Percentiles rank a stretch among this genome's conserved stretches.
Conservation (phyloP, 108 stramenopile species). For the Skeletonema costatum region DNA sequence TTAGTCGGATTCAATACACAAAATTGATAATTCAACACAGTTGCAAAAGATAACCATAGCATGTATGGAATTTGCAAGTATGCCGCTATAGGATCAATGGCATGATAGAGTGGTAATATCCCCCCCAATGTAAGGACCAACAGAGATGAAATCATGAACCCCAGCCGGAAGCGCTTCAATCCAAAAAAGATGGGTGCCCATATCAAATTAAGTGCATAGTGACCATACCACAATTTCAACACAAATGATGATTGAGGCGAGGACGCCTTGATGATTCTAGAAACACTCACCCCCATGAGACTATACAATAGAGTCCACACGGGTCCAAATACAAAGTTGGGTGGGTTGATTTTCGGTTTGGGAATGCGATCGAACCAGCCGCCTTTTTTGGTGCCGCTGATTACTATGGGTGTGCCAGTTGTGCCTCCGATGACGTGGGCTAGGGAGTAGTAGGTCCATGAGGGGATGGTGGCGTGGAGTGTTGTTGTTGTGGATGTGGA, state of each 20-base stretch:
- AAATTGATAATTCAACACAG: conserved; percentile 55
- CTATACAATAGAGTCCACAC: conserved; percentile 71
- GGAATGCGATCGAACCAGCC: conserved; percentile 59
- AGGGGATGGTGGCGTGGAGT: conserved; percentile 1
- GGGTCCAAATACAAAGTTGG: conserved; percentile 65
- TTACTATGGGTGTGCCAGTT: conserved; percentile 54
- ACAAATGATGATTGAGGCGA: background rate
- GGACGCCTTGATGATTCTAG: conserved; percentile 23
- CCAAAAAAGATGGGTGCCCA: conserved; percentile 81
- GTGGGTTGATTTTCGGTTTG: conserved; percentile 64
- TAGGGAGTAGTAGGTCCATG: conserved; percentile 36
- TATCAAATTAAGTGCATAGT: conserved; percentile 55
- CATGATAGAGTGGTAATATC: conserved; percentile 42
- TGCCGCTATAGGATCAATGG: conserved; percentile 36
- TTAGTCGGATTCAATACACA: conserved; percentile 58
- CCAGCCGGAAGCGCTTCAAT: conserved; percentile 47
- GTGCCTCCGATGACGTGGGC: conserved; percentile 50
- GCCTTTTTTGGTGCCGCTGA: conserved; percentile 38
- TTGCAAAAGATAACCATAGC: conserved; percentile 66
- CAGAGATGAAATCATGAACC: conserved; percentile 42
- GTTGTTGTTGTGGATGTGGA: background rate
- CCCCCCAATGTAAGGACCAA: conserved; percentile 44
- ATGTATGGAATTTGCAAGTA: conserved; percentile 64
- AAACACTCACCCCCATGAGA: conserved; percentile 58
- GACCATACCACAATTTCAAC: conserved; percentile 42